These are phyloP conservation scores for Hsuehochloa calcarea DNA, from an alignment of 176 grass and related monocot genomes.

Conservation along the genomic window DNA sequence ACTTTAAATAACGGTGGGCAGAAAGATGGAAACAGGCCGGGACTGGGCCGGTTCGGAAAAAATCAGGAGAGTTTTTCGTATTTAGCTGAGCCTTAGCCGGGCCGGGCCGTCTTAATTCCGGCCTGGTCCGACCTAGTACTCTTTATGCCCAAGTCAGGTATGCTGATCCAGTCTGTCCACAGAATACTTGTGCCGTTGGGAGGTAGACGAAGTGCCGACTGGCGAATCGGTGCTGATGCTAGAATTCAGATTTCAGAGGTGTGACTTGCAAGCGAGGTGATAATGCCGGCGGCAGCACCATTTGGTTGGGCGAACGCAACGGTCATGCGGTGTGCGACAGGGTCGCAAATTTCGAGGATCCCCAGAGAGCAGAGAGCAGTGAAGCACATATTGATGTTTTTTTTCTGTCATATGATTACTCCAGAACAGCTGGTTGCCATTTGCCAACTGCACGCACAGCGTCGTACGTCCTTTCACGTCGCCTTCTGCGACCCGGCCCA, in stretches of 20 bases:
- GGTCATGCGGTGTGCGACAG: neutral
- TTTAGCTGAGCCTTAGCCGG: neutral
- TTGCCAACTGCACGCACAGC: neutral
- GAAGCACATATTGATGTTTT: neutral
- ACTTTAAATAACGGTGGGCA: too few species aligned
- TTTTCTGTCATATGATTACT: neutral
- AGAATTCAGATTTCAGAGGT: neutral
- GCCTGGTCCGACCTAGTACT: neutral
- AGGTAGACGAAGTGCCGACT: neutral
- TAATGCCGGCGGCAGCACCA: neutral
- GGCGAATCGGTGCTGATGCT: neutral
- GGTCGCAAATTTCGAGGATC: neutral
- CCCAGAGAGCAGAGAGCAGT: too few species aligned
- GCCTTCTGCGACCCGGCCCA: neutral
- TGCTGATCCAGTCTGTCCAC: neutral
- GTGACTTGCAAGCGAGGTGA: neutral
- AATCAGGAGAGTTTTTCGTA: neutral
- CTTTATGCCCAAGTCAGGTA: neutral
- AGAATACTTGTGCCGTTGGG: neutral
- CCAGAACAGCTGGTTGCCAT: slow-evolving; percentile 21
- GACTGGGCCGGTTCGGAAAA: neutral
- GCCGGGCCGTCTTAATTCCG: neutral
- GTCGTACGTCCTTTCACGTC: neutral
- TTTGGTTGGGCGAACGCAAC: neutral
- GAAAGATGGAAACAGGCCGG: too few species aligned